phyloP scores from a whole-genome alignment of 2,329 filamentous ascomycete species.

The Colletotrichum theobromicola region DNA sequence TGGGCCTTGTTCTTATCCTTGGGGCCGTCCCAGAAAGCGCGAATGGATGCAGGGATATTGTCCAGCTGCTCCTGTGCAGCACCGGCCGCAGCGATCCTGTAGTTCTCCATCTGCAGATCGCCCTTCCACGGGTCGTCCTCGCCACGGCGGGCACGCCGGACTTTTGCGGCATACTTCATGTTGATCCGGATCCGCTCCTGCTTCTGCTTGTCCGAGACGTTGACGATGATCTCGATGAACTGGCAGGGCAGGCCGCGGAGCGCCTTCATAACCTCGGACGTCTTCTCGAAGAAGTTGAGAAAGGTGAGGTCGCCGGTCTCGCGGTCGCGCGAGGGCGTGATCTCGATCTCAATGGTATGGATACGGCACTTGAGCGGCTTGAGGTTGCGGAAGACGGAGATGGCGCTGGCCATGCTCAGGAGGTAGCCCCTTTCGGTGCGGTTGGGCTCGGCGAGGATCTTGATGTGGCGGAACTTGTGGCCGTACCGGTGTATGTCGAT shows the following conservation, averaged over 20 bases:
- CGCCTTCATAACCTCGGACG: slow-evolving; percentile 32
- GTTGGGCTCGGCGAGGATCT: slow-evolving; percentile 48
- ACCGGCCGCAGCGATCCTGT: slow-evolving; percentile 7
- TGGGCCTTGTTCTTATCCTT: background rate
- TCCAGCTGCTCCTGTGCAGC: slow-evolving; percentile 15
- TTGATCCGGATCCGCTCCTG: slow-evolving; percentile 6
- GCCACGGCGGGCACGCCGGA: slow-evolving; percentile 4
- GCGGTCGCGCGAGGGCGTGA: slow-evolving; percentile 33
- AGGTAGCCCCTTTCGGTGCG: slow-evolving; percentile 33
- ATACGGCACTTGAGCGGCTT: slow-evolving; percentile 30
- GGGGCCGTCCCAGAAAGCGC: background rate
- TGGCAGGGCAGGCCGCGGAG: slow-evolving; percentile 39
- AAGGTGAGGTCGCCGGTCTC: slow-evolving; percentile 34
- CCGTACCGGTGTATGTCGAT: slow-evolving; percentile 42
- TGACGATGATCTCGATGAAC: slow-evolving; percentile 39
- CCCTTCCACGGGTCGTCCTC: slow-evolving; percentile 22
- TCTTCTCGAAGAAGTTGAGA: slow-evolving; percentile 37
- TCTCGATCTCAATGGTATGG: slow-evolving; percentile 46
- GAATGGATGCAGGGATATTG: slow-evolving; percentile 11
- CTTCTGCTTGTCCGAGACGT: slow-evolving; percentile 19
- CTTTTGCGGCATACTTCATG: slow-evolving; percentile 7
- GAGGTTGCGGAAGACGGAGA: slow-evolving; percentile 37
- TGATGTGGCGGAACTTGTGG: slow-evolving; percentile 44
- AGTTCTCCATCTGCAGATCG: slow-evolving; percentile 23
- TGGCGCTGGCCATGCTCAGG: slow-evolving; percentile 36